Percentiles rank a stretch among this genome's conserved stretches.
Evolutionary conservation across 2,329 filamentous ascomycete genomes (phyloP).

Genomic region (Hymenoscyphus occultus): DNA sequence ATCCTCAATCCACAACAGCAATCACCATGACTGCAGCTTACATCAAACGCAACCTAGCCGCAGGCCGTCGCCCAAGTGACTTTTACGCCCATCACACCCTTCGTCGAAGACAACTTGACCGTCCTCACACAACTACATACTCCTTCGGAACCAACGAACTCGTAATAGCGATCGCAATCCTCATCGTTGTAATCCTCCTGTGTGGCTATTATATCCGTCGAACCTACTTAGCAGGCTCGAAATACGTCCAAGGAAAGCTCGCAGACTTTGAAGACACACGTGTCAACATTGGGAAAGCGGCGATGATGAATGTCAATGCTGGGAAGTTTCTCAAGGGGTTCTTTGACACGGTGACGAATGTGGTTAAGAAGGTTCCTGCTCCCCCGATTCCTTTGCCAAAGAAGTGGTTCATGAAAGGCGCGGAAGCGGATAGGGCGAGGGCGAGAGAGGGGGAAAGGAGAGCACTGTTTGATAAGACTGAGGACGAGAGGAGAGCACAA

Average conservation of each 20-base stretch:
- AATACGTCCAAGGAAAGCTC: neutral
- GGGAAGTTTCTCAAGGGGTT: neutral
- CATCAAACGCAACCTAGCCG: neutral
- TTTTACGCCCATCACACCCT: neutral
- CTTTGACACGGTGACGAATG: neutral
- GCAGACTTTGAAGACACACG: neutral
- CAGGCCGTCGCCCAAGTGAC: neutral
- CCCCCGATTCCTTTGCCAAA: too few relatives aligned
- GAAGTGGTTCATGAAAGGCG: neutral
- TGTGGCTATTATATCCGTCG: neutral
- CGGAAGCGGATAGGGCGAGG: neutral
- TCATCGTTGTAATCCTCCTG: neutral
- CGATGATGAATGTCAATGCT: neutral
- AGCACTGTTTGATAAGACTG: too few relatives aligned
- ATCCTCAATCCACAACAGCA: neutral
- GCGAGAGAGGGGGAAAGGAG: neutral
- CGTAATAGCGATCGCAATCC: neutral
- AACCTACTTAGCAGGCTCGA: neutral
- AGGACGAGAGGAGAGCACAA: too few relatives aligned
- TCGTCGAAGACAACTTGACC: neutral
- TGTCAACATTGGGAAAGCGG: neutral
- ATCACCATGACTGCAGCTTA: neutral
- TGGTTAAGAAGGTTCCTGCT: neutral
- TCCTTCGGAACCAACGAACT: neutral
- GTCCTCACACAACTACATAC: neutral